Conservation (phyloP, 2,329 filamentous ascomycete genomes). For the Atkinsonella hypoxylon region DNA sequence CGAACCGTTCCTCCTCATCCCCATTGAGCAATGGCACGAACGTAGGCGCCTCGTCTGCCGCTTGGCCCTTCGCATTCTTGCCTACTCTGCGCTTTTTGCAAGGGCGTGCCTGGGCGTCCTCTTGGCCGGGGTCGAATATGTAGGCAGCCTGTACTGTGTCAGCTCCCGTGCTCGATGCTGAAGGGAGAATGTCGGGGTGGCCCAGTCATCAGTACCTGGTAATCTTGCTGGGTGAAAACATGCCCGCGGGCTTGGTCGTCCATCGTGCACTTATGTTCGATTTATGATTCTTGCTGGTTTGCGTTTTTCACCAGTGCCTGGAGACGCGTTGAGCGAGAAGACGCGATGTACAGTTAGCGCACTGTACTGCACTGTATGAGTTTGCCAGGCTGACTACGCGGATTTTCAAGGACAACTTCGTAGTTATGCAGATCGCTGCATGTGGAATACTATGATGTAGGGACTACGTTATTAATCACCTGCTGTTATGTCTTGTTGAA, state of each 20-base stretch:
- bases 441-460: too few relatives aligned
- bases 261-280: conserved; percentile 14
- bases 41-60: conserved; percentile 11
- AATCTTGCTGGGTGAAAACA: conserved; percentile 29
- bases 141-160: conserved; percentile 7
- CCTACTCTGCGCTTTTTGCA: conserved; percentile 46
- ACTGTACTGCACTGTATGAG: neutral
- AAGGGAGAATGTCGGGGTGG: neutral
- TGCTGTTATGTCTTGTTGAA: too few relatives aligned
- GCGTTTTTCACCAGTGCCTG: neutral
- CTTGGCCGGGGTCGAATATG: conserved; percentile 30
- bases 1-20: conserved; percentile 35
- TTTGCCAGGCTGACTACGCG: neutral
- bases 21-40: conserved; percentile 46
- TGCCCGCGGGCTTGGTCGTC: conserved; percentile 10
- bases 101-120: conserved; percentile 26
- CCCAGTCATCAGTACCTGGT: conserved; percentile 23
- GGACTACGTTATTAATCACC: too few relatives aligned
- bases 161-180: neutral
- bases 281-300: too few relatives aligned
- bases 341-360: neutral
- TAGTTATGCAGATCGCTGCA: too few relatives aligned
- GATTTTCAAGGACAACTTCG: too few relatives aligned
- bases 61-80: conserved; percentile 20
- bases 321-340: conserved; percentile 3